Evolutionary conservation across 2,329 filamentous ascomycete species (phyloP).

Genomic region (Neonectria punicea): DNA sequence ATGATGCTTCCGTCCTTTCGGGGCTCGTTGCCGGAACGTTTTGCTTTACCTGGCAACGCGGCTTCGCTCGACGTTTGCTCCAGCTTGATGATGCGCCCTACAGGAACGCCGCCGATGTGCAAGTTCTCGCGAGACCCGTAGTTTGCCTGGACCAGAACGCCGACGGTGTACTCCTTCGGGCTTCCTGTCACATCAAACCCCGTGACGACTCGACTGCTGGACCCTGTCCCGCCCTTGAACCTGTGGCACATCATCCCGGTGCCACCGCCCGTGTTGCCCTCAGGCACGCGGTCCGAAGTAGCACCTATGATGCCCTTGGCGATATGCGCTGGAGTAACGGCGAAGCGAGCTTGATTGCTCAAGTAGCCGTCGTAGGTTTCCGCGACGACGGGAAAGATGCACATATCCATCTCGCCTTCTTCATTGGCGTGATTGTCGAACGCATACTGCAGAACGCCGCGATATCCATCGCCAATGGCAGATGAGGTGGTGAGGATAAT

Average conservation of each 20-base stretch:
- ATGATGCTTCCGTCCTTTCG: conserved; percentile 50
- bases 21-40: conserved; percentile 36
- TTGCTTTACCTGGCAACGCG: conserved; percentile 33
- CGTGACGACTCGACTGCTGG: conserved; percentile 65
- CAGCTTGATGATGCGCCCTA: conserved; percentile 64
- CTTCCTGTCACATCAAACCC: conserved; percentile 50
- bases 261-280: conserved; percentile 74
- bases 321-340: conserved; percentile 64
- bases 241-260: conserved; percentile 74
- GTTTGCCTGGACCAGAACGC: conserved; percentile 72
- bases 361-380: conserved; percentile 73
- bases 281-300: conserved; percentile 60
- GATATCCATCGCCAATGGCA: conserved; percentile 66
- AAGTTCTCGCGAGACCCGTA: conserved; percentile 69
- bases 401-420: conserved; percentile 60
- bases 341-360: conserved; percentile 66
- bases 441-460: conserved; percentile 67
- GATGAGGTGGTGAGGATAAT: conserved; percentile 70
- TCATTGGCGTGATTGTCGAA: conserved; percentile 56
- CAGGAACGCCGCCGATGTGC: conserved; percentile 68
- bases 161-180: conserved; percentile 64
- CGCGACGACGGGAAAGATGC: conserved; percentile 66
- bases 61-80: conserved; percentile 44
- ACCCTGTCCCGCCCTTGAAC: conserved; percentile 75
- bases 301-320: conserved; percentile 64